Base-by-base conservation (phyloP, 2,329 filamentous ascomycete species). In the Cladosporium oxysporum region DNA sequence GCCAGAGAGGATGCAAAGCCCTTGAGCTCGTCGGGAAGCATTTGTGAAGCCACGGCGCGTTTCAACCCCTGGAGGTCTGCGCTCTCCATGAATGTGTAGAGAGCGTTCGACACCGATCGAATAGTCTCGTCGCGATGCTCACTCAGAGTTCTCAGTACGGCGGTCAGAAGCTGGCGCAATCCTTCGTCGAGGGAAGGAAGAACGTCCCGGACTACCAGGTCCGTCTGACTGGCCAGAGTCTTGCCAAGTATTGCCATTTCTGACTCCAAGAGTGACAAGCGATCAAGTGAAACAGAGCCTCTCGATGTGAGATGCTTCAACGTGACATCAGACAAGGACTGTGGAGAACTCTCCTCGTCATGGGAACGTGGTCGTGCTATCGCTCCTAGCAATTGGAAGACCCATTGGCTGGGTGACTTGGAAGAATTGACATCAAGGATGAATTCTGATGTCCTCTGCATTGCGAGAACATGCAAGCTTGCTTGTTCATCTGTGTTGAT, bases 181-280 rank as follows among this genome's bases (percentile, higher is more conserved):
- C 61, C 61, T 12, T 55, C 50, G 26, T 57, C 33, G 7, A 63
- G 35, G 2, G 61, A 49, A 12, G 50, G 50, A 23, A 57, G 18
- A 23, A 57, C 50, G 33, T 53, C 64, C 50, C 71, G 64, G 10
- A 66, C 65, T 35, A 72, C 69, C 29, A 69, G 55, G 33, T 71
- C 64, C 1, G 70, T 72, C 47, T 68, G 59, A 62, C 69, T 68
- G 52, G 67, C 70, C 18, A 71, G 58, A n/a, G 52, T 64, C 50
- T 69, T 72, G 62, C 69, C 70, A 28, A 70, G 57, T 37, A 62
- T 63, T 68, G 68, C 70, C 68, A 57, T 31, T 28, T 63, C 61
- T n/a, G 61, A 63, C 7, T 63, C 61, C 33, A 63, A 21, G 5
- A 63, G 50, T 18, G 61, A 44, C 10, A 63, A 26, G 18, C 61